Evolutionary conservation across 2,329 filamentous ascomycete genomes (phyloP), one percentile per base, ranked within the genome.

Genomic region (Diaporthe aspalathi): DNA sequence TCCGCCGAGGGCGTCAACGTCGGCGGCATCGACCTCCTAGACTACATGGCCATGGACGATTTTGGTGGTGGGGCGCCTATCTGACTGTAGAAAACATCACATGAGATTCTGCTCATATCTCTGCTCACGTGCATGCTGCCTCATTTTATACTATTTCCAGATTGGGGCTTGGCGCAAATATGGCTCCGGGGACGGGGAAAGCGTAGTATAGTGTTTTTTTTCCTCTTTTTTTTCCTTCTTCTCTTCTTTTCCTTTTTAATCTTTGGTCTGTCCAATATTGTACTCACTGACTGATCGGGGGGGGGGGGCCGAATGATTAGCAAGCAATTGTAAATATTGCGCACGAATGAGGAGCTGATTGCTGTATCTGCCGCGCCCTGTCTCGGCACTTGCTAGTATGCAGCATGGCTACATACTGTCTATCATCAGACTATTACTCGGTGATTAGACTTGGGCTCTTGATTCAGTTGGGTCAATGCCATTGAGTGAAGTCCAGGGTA

Each of bases 1-100:
- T 91, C 89, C 3, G 88, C 90, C 11, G 90, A 92, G 74, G 90
- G 90, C 35, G 87, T 92, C 63, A 91, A 91, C 75, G 88, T 92
- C 2, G 90, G 89, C 12, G 90, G 90, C 0, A 83, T 92, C 40
- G 90, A 92, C 77, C 77, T 92, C 75, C 84, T 92, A 17, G 90
- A 92, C 76, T 91, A 90, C 74, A 91, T 92, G 89, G 87, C 88
- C 9, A 89, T 91, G 86, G 89, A 89, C 49, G 81, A 83, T 49
- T 85, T 77, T 54, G 74, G 77, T 40, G 75, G 75, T 27, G 57
- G 70, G 20, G 67, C 60, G 11, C 69, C 69, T 32, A 57, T 71
- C 2, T 71, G 32, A 43, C 29, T 40, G 29, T n/a, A 20, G 22
- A 29, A 9, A 4, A n/a, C 11, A 22, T 16, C 20, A 27, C 5